Evolutionary conservation across 1,139 yeast species (phyloP), one percentile per base, ranked within the genome.

Genomic region (Arxiozyma heterogenica): DNA sequence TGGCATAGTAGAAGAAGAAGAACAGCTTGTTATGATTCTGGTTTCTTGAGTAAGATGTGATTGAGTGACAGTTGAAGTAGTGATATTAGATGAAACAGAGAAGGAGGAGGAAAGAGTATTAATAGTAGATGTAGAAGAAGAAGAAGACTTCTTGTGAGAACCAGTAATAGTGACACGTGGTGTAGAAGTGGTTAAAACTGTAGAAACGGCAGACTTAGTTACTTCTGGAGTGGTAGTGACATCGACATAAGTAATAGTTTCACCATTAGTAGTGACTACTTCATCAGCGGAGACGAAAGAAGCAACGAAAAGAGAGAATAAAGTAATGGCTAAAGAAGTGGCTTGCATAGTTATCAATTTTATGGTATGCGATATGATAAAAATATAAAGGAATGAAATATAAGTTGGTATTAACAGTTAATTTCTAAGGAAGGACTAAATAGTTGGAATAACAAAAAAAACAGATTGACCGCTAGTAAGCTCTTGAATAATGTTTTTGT

Each of bases 161-260:
- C 58, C 8, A 25, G 61, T 60, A 34, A 59, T 57, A 41, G 69
- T 67, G 44, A 65, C 58, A 62, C 58, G 62, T 49, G 65, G 58
- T 22, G 71, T 67, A 53, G 71, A 69, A 46, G 71, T 67, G 43
- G 65, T 58, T 27, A 65, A 63, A 49, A 64, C 64, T 38, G 73
- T 66, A 25, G 75, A 57, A 44, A 75, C 65, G 43, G 65, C 57
- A 15, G 72, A 61, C 44, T 65, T 57, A 45, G 72, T 65, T 25
- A 63, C 65, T 45, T 69, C 61, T 54, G 69, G 70, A 47, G 74
- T 64, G 39, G 71, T 61, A 50, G 72, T 67, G 34, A 59, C 58
- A 48, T 67, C 71, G 47, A 69, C 71, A 58, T 68, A 64, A 49
- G 69, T 67, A 59, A 66, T 58, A 48, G 49, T 46, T 46, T 46